Base-by-base conservation (phyloP, 2,329 filamentous ascomycete genomes). In the Monosporascus sp. region DNA sequence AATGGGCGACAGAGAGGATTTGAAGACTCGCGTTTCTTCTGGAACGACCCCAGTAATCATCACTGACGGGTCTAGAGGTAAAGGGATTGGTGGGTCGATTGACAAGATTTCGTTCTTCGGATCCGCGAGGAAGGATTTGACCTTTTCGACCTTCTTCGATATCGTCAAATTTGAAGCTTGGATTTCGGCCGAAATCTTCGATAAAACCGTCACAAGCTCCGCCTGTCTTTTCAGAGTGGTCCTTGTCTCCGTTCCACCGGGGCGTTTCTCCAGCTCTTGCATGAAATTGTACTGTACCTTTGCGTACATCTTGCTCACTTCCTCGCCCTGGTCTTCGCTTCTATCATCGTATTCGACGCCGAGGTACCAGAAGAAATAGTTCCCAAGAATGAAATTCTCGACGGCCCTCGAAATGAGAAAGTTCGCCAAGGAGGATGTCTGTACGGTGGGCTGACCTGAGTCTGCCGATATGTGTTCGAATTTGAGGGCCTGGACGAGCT, bases 281-380 rank as follows among this genome's bases (percentile, higher is more conserved):
- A 97, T 96, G 69, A 97, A 99, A 65, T 97, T 90, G 64, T 91
- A 99, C 54, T 94, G 92, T 8, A 99, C 89, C 62, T 93, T 91
- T 27, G 89, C 87, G 70, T 96, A 99, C 18, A 97, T 84, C 57
- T 89, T 89, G 46, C 89, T 87, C 65, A 93, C 88, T 52, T 86
- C 84, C 5, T 83, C 77, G 22, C 84, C 80, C 61, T 92, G 89
- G 44, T 90, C 87, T 3, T 84, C 83, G 59, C 88, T 91, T 54
- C 79, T 77, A 67, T 97, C 93, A 61, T 95, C 90, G 61, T 92
- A 95, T 72, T 99, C 95, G 1, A 99, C 94, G 85, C 97, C 97
- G 2, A 99, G 79, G 69, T 97, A 99, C 94, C 94, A 99, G 69
- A 97, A 90, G 51, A 99, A 83, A 71, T 95, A 96, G 67, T 96